Base-by-base conservation (phyloP, 2,329 filamentous ascomycete species). In the Monosporascus sp. region DNA sequence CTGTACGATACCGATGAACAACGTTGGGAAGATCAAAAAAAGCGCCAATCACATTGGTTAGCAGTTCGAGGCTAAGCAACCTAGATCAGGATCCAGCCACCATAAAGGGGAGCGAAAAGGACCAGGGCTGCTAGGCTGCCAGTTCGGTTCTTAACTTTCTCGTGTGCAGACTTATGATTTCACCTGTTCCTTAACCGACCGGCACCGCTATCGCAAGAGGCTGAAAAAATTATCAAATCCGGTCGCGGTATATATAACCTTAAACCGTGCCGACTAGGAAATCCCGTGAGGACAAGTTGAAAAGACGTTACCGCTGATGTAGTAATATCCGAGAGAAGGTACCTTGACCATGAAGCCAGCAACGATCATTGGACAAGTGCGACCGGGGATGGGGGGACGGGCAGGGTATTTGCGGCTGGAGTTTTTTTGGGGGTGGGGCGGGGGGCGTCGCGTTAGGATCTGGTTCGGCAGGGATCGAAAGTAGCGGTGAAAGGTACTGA, bases 301-400 rank as follows among this genome's bases (percentile, higher is more conserved):
- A 5, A 35, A 35, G 11, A 35, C 31, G 31, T 35, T 14, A 35
- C 31, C 11, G 31, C 11, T 35, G 31, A 35, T 35, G 31, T 35
- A 11, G 11, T 14, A 35, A 4, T 35, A 1, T 35, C 31, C 9
- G 31, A 35, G 11, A 35, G 11, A 35, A 35, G 31, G 31, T 35
- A 35, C 31, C 31, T 35, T 35, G 31, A 14, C 4, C 31, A 35
- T 35, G 9, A 35, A 35, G 27, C 27, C 27, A 31, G 31, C 56
- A 56, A 55, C 57, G 62, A 66, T 66, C 65, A 63, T 65, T 62
- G 64, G 63, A 64, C 65, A 64, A 60, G 61, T 58, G 58, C 56
- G 57, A 65, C 62, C 59, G 60, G 58, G 51, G 54, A 64, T 62
- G 61, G 60, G 58, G 60, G 49, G 54, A 44, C 56, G 55, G 49